Conservation (phyloP, 2,329 filamentous ascomycete species). For the Colletotrichum ledebouriae region DNA sequence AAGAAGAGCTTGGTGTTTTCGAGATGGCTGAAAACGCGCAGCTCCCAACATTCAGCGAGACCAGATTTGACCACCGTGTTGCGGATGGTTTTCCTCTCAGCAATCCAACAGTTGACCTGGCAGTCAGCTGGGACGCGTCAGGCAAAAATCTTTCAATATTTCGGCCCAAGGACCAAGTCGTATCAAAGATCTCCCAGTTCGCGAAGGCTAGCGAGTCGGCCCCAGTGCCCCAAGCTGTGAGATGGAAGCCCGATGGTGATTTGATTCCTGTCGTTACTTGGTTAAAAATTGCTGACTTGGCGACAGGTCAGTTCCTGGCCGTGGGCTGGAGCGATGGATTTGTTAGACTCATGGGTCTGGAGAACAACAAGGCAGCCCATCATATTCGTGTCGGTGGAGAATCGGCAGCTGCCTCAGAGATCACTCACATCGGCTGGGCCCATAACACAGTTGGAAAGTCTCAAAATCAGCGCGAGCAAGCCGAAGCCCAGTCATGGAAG, state of each 20-base stretch:
- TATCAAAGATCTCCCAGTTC: constrained; percentile 65
- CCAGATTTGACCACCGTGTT: constrained; percentile 67
- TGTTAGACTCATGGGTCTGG: constrained; percentile 81
- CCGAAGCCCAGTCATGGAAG: constrained; percentile 49
- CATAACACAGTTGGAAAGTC: constrained; percentile 54
- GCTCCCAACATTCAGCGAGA: constrained; percentile 68
- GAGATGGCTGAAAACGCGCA: constrained; percentile 48
- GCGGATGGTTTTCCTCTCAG: constrained; percentile 74
- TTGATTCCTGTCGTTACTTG: not conserved
- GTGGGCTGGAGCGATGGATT: constrained; percentile 87
- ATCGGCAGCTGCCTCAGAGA: constrained; percentile 51
- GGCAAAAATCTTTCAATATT: constrained; percentile 81
- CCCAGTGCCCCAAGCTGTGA: constrained; percentile 62
- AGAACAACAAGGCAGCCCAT: constrained; percentile 85
- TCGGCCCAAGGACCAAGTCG: constrained; percentile 79
- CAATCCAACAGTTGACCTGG: constrained; percentile 88
- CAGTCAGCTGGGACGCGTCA: constrained; percentile 76
- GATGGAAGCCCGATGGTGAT: constrained; percentile 78
- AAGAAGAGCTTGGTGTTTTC: constrained; percentile 38
- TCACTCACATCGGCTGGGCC: constrained; percentile 68
- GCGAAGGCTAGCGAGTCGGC: constrained; percentile 56
- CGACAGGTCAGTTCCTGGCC: constrained; percentile 80
- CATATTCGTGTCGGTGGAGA: constrained; percentile 70
- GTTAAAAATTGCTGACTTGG: not conserved
- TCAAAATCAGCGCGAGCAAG: constrained; percentile 30